Evolutionary conservation across 2,329 filamentous ascomycete species (phyloP).

Genomic region (Elsinoe batatas): DNA sequence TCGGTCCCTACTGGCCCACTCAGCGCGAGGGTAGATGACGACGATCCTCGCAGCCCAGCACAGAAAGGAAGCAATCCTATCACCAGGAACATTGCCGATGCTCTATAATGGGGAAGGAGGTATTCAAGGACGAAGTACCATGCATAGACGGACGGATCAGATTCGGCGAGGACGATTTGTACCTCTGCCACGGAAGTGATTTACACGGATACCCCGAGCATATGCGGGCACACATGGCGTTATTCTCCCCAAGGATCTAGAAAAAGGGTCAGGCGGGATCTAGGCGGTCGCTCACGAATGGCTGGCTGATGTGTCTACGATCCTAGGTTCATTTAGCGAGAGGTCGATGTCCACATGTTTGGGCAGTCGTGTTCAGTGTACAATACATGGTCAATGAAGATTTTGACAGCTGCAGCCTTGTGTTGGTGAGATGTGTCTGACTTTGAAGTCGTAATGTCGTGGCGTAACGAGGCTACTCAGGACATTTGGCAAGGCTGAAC

Average conservation of each 20-base stretch:
- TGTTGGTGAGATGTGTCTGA: neutral
- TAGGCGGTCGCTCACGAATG: neutral
- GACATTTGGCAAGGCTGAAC: neutral
- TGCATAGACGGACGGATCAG: neutral
- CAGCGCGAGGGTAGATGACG: conserved; percentile 45
- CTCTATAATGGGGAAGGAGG: conserved; percentile 45
- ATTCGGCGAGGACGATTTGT: neutral
- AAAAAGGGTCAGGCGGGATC: neutral
- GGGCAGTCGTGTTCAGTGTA: conserved; percentile 1
- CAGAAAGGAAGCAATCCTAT: conserved; percentile 67
- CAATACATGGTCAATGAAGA: conserved; percentile 6
- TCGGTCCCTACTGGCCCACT: conserved; percentile 35
- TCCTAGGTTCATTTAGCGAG: neutral
- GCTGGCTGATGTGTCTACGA: neutral
- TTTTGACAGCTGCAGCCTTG: neutral
- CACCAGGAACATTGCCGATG: conserved; percentile 65
- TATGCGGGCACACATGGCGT: conserved; percentile 3
- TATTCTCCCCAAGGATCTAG: neutral
- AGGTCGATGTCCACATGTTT: neutral
- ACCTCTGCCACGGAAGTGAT: neutral
- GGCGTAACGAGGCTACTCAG: neutral
- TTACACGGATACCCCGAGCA: conserved; percentile 1
- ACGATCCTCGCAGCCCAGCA: conserved; percentile 64
- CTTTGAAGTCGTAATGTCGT: neutral
- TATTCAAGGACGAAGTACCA: neutral